Evolutionary conservation across 805 yeast species (phyloP).

Genomic region (Pichia ethanolica): DNA sequence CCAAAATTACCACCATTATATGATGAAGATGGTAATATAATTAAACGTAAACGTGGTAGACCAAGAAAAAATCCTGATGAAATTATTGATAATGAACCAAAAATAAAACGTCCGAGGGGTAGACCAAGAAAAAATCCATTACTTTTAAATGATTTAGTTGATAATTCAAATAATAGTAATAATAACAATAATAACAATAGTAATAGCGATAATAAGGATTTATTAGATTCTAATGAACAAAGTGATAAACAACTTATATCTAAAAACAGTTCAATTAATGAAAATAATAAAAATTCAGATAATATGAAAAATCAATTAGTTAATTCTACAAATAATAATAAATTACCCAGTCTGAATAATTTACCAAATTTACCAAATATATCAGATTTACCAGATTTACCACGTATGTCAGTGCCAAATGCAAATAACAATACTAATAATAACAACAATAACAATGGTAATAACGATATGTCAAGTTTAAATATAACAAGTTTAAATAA

Average conservation of each 20-base stretch:
- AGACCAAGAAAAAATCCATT: conserved; percentile 5
- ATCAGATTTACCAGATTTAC: not conserved
- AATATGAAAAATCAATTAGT: not conserved
- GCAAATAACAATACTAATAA: too few relatives aligned
- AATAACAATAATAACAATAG: not conserved
- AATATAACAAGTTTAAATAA: not conserved
- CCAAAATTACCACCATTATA: conserved; percentile 4
- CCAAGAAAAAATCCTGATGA: conserved; percentile 6
- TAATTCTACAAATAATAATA: not conserved
- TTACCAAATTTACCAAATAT: not conserved
- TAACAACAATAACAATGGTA: too few relatives aligned
- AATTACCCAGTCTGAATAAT: conserved; percentile 1
- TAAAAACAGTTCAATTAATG: not conserved
- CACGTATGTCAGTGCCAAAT: not conserved
- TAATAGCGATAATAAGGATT: not conserved
- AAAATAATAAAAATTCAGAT: not conserved
- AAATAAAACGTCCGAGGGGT: conserved; percentile 2
- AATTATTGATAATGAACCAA: not conserved
- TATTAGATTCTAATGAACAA: too few relatives aligned
- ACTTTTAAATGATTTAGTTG: not conserved
- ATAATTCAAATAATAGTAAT: not conserved
- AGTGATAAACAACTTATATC: too few relatives aligned
- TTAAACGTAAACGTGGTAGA: conserved; percentile 7
- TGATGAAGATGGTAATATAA: conserved; percentile 2
- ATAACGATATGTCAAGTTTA: not conserved